Conservation (phyloP, 331 rosid genomes). For the Quercus tomentella region DNA sequence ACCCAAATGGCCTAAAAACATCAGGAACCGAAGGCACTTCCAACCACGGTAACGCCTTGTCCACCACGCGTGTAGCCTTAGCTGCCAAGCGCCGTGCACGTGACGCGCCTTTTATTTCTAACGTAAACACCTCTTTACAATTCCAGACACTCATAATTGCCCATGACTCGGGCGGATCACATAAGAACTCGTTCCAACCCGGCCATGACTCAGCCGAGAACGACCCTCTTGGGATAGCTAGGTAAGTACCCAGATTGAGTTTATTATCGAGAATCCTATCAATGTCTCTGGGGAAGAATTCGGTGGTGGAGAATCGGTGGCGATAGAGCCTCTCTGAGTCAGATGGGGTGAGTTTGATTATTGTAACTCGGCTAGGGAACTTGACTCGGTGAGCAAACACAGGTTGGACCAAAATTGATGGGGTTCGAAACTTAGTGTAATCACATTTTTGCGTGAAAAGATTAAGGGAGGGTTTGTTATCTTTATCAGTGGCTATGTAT, state of each 20-base stretch:
- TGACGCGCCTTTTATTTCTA: slow-evolving; percentile 79
- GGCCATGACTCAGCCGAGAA: slow-evolving; percentile 34
- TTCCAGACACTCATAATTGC: slow-evolving; percentile 89
- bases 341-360: slow-evolving; percentile 44
- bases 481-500: slow-evolving; percentile 87
- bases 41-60: slow-evolving; percentile 72
- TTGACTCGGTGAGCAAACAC: slow-evolving; percentile 65
- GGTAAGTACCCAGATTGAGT: slow-evolving; percentile 78
- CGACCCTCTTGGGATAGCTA: slow-evolving; percentile 66
- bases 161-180: slow-evolving; percentile 77
- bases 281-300: slow-evolving; percentile 92
- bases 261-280: slow-evolving; percentile 64
- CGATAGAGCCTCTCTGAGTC: slow-evolving; percentile 80
- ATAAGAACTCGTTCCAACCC: slow-evolving; percentile 56
- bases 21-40: slow-evolving; percentile 74
- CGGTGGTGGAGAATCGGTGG: slow-evolving; percentile 66
- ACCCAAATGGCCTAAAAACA: slow-evolving; percentile 74
- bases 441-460: slow-evolving; percentile 92
- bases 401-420: slow-evolving; percentile 82
- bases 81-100: slow-evolving; percentile 39
- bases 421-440: slow-evolving; percentile 81
- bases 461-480: slow-evolving; percentile 71
- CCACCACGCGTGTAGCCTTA: slow-evolving; percentile 60
- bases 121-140: slow-evolving; percentile 68
- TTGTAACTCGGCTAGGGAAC: slow-evolving; percentile 34